Base-by-base conservation (phyloP, 345 rosid species). In the Erodium maritimum region DNA sequence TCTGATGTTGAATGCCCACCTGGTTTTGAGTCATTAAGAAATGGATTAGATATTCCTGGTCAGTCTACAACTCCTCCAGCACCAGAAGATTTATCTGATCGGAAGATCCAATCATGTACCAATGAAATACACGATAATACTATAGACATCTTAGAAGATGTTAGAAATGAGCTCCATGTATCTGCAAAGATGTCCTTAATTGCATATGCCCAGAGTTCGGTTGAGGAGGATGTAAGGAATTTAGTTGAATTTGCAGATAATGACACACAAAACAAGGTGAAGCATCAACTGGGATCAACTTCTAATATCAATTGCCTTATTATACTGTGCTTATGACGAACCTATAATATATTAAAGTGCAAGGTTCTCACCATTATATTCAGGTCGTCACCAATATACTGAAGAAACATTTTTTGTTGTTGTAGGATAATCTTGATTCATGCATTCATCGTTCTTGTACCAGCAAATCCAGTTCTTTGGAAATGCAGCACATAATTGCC, bases 161-260 rank as follows among this genome's bases (percentile, higher is more conserved):
- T 87, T 23, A 83, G 71, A 73, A 69, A 69, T 50, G 89, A 87
- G 74, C 85, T 94, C 65, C 68, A 78, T 72, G 23, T 63, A 56
- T 83, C 87, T 74, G 67, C 77, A 45, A 70, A 73, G 82, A 61
- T 55, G 51, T 63, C 65, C 60, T 52, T 82, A 73, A 65, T 61
- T 48, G 74, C 79, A 18, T 85, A 82, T 80, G 57, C 69, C 65
- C 57, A 72, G 65, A 55, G 8, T 72, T 76, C 87, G 67, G 65
- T 94, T 24, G 56, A 79, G 70, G 82, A 74, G 60, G 93, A 77
- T 71, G 77, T 67, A 5, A 62, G 64, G 51, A 71, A 73, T 55
- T 48, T 74, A 20, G 66, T 66, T 60, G 70, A 25, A 63, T 58
- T 63, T 64, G 60, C 70, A 4, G 68, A 54, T 61, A 69, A 61